Base-by-base conservation (phyloP, 1,139 yeast genomes). In the Yamadazyma atmosphaerica region DNA sequence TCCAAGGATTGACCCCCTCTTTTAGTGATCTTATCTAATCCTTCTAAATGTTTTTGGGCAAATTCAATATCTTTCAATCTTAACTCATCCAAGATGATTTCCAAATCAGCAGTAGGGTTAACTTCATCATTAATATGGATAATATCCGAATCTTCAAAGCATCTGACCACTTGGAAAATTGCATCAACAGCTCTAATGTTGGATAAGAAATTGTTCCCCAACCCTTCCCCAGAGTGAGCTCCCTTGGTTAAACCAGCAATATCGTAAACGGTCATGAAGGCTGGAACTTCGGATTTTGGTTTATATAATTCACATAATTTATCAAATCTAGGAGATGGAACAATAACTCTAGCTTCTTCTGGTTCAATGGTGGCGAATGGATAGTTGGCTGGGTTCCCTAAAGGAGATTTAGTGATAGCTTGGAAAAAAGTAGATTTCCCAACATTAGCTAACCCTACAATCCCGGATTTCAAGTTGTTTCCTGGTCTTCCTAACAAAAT, bases 281-380 rank as follows among this genome's bases (percentile, higher is more conserved):
- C 98, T 42, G 97, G 98, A 43, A 92, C 94, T 61, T 82, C 86
- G 46, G 87, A 77, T 59, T 83, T 82, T 42, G 96, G 94, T 69
- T 85, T 81, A 74, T 86, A 88, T 57, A 83, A 65, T 38, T 78
- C 77, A 56, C 79, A 74, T 52, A 88, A 75, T 55, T 74, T 76
- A 58, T 89, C 95, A 60, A 92, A 83, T 64, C 96, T 82, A 47
- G 86, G 78, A 33, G 97, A 89, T 52, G 98, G 98, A 42, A 92
- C 98, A 58, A 86, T 83, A 44, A 90, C 96, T 65, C 96, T 80
- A 37, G 98, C 98, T 73, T 92, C 98, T 74, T 92, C 98, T 36
- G 98, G 98, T 55, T 92, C 98, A 67, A 92, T 92, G 44, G 98
- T 92, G 42, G 98, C 98, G 61, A 90, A 92, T 27, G 98, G 98